Percentiles rank a stretch among this genome's conserved stretches.
Conservation (phyloP, 2,329 filamentous ascomycete species). For the Aspergillus fijiensis region DNA sequence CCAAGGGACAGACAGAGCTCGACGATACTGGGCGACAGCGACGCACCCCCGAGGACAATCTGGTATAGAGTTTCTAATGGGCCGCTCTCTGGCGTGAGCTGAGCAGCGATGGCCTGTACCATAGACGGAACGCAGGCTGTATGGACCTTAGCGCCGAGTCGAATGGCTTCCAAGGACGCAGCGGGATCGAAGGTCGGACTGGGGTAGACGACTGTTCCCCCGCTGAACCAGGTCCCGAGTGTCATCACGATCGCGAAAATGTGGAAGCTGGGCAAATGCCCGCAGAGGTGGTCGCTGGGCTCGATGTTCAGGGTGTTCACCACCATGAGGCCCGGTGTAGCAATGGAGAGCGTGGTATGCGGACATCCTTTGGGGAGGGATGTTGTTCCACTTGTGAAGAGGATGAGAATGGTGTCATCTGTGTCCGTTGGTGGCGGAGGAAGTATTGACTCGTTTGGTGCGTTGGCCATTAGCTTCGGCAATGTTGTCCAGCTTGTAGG, state of each 20-base stretch:
- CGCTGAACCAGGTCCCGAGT: conserved; percentile 5
- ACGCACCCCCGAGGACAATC: conserved; percentile 3
- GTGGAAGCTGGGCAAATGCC: conserved; percentile 8
- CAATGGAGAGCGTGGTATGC: background rate
- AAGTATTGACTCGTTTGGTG: background rate
- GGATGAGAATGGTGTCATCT: conserved; percentile 1
- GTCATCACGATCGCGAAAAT: conserved; percentile 7
- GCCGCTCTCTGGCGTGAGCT: background rate
- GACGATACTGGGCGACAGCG: background rate
- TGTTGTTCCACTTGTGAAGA: conserved; percentile 8
- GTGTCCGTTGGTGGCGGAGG: background rate
- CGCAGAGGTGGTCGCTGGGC: conserved; percentile 1
- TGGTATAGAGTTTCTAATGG: background rate
- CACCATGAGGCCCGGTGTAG: background rate
- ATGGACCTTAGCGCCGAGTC: background rate
- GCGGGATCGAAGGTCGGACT: conserved; percentile 1
- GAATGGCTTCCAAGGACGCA: background rate
- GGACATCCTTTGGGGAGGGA: conserved; percentile 6
- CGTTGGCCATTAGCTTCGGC: background rate
- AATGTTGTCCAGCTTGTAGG: background rate
- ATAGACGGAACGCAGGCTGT: conserved; percentile 9
- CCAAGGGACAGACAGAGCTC: background rate
- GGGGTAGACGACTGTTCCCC: conserved; percentile 1
- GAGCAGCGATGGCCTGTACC: conserved; percentile 1
- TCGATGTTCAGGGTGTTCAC: background rate